A percentile compares a stretch with the other conserved stretches of the same genome.
Conservation (phyloP, 1,284 basidiomycete genomes). For the Papiliotrema fonsecae region DNA sequence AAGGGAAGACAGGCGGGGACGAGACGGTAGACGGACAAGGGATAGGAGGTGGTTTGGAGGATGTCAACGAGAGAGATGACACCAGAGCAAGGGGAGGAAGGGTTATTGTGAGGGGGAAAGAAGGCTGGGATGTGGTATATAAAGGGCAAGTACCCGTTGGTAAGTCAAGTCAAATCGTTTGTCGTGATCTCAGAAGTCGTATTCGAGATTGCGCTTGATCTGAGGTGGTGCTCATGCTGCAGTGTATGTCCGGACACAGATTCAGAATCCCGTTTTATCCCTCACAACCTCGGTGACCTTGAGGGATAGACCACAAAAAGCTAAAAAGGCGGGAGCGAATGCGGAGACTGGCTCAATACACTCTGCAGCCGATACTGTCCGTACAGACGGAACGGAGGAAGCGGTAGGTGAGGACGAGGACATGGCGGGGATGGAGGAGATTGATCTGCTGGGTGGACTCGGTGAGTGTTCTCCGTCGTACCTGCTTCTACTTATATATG, state of each 20-base stretch:
- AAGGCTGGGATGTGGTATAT: slow-evolving; percentile 70
- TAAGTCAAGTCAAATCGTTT: slow-evolving; percentile 49
- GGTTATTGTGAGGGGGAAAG: slow-evolving; percentile 58
- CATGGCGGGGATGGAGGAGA: slow-evolving; percentile 61
- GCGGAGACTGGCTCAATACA: neutral
- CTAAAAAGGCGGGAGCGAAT: neutral
- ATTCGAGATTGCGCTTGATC: too few species aligned
- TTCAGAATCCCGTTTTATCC: slow-evolving; percentile 68
- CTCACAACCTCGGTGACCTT: slow-evolving; percentile 74
- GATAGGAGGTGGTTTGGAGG: slow-evolving; percentile 13
- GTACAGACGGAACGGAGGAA: slow-evolving; percentile 13
- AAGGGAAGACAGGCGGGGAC: neutral
- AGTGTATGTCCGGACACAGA: slow-evolving; percentile 68
- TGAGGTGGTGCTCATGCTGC: neutral
- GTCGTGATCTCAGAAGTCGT: neutral
- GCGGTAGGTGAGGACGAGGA: slow-evolving; percentile 24
- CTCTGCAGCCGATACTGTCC: slow-evolving; percentile 1
- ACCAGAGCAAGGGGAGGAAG: slow-evolving; percentile 53
- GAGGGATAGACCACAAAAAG: slow-evolving; percentile 57
- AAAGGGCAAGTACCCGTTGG: slow-evolving; percentile 67
- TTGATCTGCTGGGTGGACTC: slow-evolving; percentile 70
- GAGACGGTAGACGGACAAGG: slow-evolving; percentile 9
- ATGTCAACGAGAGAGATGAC: slow-evolving; percentile 18
- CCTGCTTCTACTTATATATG: neutral
- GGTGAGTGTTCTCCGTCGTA: slow-evolving; percentile 19